Evolutionary conservation across 148 eudicot species (phyloP).

Genomic region (Camellia japonica): DNA sequence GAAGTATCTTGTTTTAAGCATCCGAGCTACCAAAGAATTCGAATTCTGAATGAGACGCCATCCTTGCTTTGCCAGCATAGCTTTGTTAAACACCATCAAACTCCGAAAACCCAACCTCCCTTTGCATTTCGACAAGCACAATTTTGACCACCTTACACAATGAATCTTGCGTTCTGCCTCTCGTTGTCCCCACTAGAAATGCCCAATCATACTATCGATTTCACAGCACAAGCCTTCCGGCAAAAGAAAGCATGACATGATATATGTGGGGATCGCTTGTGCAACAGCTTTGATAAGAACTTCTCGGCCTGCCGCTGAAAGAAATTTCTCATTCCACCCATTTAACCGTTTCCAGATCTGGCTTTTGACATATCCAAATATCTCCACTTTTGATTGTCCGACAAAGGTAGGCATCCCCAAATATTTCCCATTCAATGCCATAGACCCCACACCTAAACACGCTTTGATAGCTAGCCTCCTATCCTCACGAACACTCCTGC

Average conservation of each 20-base stretch:
- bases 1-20: background rate
- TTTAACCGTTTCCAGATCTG: background rate
- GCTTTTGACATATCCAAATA: background rate
- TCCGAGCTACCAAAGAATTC: background rate
- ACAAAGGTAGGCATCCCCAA: too few species aligned
- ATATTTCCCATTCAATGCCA: too few species aligned
- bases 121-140: background rate
- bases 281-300: background rate
- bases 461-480: too few species aligned
- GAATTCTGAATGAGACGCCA: background rate
- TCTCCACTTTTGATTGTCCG: background rate
- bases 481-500: too few species aligned
- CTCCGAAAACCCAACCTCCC: background rate
- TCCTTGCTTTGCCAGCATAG: background rate
- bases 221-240: background rate
- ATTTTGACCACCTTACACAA: background rate
- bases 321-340: background rate
- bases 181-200: background rate
- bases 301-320: background rate
- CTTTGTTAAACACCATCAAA: background rate
- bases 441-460: too few species aligned
- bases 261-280: background rate
- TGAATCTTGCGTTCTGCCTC: background rate
- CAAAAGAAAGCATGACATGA: background rate
- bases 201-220: background rate